phyloP scores from a whole-genome alignment of 2,329 filamentous ascomycete species.

The Phoma sp. region DNA sequence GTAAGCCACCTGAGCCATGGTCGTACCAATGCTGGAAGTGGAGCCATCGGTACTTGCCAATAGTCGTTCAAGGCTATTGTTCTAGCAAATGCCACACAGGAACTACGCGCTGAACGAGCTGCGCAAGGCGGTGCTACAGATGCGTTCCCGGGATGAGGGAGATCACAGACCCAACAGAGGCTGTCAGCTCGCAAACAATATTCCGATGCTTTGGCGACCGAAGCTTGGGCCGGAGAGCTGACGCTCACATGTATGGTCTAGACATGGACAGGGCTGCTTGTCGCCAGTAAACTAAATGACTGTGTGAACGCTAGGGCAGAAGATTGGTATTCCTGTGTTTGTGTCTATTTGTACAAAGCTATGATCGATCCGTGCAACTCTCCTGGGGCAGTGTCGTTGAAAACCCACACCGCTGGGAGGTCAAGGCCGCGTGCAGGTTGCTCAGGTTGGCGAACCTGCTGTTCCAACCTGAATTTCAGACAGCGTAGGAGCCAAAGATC shows the following conservation, averaged over 20 bases:
- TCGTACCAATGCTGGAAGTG: slow-evolving; percentile 22
- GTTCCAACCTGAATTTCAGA: neutral
- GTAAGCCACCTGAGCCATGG: slow-evolving; percentile 27
- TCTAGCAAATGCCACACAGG: slow-evolving; percentile 27
- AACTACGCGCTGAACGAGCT: slow-evolving; percentile 36
- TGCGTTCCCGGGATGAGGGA: slow-evolving; percentile 13
- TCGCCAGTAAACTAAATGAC: slow-evolving; percentile 1
- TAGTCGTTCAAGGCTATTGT: neutral
- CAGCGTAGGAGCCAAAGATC: no score
- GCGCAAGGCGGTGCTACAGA: slow-evolving; percentile 19
- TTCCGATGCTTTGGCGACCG: slow-evolving; percentile 1
- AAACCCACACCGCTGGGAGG: neutral
- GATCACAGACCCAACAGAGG: slow-evolving; percentile 5
- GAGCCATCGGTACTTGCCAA: slow-evolving; percentile 9
- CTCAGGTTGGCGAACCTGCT: neutral
- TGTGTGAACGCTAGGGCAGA: neutral
- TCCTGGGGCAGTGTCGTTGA: neutral
- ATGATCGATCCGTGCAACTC: neutral
- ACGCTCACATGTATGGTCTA: neutral
- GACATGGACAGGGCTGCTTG: neutral
- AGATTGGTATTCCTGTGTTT: neutral
- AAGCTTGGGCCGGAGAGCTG: neutral
- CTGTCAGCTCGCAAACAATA: slow-evolving; percentile 4
- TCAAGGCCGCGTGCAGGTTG: neutral
- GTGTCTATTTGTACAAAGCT: neutral